These are phyloP conservation scores for Malus hybrid DNA, from an alignment of 331 rosid genomes.

Conservation along the genomic window DNA sequence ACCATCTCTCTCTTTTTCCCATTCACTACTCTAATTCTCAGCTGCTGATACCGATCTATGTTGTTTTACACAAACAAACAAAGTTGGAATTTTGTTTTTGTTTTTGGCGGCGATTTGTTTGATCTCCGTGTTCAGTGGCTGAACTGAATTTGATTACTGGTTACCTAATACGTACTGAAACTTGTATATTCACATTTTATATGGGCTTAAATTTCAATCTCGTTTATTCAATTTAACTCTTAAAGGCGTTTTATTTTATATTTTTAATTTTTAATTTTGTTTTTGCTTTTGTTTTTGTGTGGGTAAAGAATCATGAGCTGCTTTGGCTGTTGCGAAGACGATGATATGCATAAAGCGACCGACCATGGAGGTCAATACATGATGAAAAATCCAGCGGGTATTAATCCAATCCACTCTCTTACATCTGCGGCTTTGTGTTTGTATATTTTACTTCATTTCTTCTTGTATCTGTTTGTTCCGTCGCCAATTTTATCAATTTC, in stretches of 20 bases:
- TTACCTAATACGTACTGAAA: not conserved
- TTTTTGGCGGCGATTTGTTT: not conserved
- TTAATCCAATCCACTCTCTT: not conserved
- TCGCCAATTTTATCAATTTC: slow-evolving; percentile 1
- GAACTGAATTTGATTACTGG: not conserved
- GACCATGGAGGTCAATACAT: slow-evolving; percentile 50
- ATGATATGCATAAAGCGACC: slow-evolving; percentile 41
- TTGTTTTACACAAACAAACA: too few relatives aligned
- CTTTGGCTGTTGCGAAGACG: slow-evolving; percentile 68
- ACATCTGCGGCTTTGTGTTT: not conserved
- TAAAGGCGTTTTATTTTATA: too few relatives aligned
- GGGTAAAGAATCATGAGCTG: slow-evolving; percentile 47
- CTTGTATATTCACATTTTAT: not conserved
- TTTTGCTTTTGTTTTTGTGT: not conserved
- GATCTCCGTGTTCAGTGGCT: not conserved
- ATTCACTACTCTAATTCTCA: not conserved
- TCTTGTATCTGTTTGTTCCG: not conserved
- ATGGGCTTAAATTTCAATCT: too few relatives aligned
- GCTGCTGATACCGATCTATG: not conserved
- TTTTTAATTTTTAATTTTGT: too few relatives aligned
- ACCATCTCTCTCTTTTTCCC: not conserved
- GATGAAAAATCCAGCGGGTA: slow-evolving; percentile 57
- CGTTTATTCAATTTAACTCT: too few relatives aligned
- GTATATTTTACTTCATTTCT: not conserved
- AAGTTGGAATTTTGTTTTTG: not conserved